Evolutionary conservation across 225 moss, liverwort and hornwort species (phyloP).

Genomic region (Marchantia paleacea): DNA sequence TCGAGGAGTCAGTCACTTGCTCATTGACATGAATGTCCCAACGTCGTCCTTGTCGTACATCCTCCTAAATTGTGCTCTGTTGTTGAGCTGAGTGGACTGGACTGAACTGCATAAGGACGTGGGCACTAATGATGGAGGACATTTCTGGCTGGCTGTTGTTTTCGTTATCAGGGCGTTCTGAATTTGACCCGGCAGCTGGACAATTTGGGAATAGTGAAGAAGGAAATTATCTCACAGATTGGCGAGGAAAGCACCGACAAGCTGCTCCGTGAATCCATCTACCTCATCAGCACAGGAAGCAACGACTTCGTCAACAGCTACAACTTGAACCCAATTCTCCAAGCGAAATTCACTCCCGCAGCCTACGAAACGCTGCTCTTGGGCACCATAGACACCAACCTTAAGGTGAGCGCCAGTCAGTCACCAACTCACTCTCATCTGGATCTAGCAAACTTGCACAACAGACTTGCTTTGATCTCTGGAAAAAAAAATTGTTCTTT

Average conservation of each 20-base stretch:
- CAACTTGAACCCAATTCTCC: slow-evolving; percentile 42
- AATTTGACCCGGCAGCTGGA: slow-evolving; percentile 52
- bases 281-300: slow-evolving; percentile 58
- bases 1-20: too few species aligned
- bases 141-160: not conserved
- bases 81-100: too few species aligned
- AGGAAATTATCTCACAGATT: slow-evolving; percentile 44
- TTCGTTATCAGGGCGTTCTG: slow-evolving; percentile 31
- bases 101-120: not conserved
- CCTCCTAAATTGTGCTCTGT: not conserved
- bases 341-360: slow-evolving; percentile 25
- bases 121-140: too few species aligned
- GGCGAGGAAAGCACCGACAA: slow-evolving; percentile 41
- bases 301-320: slow-evolving; percentile 87
- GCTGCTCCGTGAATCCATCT: slow-evolving; percentile 45
- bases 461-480: not conserved
- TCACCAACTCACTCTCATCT: too few species aligned
- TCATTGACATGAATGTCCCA: too few species aligned
- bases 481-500: not conserved
- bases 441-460: too few species aligned
- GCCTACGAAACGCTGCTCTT: slow-evolving; percentile 33
- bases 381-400: slow-evolving; percentile 13
- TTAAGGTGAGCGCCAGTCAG: slow-evolving; percentile 19
- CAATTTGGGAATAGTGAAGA: slow-evolving; percentile 48
- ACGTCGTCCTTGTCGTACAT: not conserved